Evolutionary conservation across 495 filamentous ascomycete species (phyloP), one percentile per base, ranked within the genome.

Genomic region (Tirmania nivea): DNA sequence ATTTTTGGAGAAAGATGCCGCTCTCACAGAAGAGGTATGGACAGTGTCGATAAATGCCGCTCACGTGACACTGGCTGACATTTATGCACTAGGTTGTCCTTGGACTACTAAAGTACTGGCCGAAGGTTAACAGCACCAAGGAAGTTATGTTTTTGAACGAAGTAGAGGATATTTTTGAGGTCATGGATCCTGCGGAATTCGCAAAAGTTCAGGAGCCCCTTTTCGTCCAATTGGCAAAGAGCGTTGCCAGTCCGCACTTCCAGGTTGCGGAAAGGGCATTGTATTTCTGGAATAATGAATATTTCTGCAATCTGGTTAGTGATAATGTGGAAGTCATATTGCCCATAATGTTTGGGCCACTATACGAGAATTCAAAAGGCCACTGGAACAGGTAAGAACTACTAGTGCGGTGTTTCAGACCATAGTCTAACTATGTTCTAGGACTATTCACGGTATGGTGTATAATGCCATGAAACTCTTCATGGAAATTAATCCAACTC

Each of bases 241-340:
- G 89, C 17, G 90, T 99, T 36, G 90, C 90, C 20, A 96, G 92
- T 59, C 90, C 90, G 17, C 90, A 99, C 70, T 99, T 99, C 70
- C 90, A 99, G 76, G 90, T 97, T 47, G 90, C 90, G 35, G 90
- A 99, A 66, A 77, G 90, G 59, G 90, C 92, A 2, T 78, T 99
- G 21, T 99, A 99, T 70, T 99, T 96, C 73, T 99, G 90, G 90
- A 99, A 99, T 69, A 99, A 99, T 64, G 90, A 99, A 65, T 99
- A 99, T 62, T 99, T 99, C 71, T 99, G 90, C 73, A 99, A 99
- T 63, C 72, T 99, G 53, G 90, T 99, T 52, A 95, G 88, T 73
- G 90, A 99, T 67, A 96, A 99, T 63, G 90, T 96, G 34, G 89
- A 95, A 59, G 84, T 93, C 47, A 99, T 99, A 61, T 72, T 99